Evolutionary conservation across 148 eudicot species (phyloP).

Genomic region (Bassia scoparia): DNA sequence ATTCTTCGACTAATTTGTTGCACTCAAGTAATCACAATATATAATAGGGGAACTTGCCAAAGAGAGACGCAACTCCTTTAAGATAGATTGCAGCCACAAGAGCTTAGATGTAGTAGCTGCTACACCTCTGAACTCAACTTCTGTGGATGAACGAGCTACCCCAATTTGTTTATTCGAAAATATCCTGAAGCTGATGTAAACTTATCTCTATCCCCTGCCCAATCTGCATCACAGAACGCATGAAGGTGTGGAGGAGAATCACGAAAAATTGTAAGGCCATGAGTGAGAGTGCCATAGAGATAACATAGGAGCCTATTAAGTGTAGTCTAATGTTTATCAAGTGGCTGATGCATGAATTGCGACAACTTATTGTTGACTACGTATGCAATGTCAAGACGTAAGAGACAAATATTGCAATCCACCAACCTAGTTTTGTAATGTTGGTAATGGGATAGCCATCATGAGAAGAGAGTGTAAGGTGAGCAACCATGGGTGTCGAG

Average conservation of each 20-base stretch:
- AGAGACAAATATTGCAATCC: neutral
- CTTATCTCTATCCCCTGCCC: neutral
- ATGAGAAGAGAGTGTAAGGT: neutral
- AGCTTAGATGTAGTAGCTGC: too few relatives aligned
- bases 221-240: neutral
- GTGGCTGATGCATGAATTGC: neutral
- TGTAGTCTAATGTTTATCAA: neutral
- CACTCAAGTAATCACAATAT: too few relatives aligned
- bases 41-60: too few relatives aligned
- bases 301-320: neutral
- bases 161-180: too few relatives aligned
- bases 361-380: neutral
- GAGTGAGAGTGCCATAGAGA: neutral
- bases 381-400: neutral
- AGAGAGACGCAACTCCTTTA: too few relatives aligned
- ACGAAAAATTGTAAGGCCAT: neutral
- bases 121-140: too few relatives aligned
- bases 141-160: too few relatives aligned
- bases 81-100: too few relatives aligned
- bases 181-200: neutral
- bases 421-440: neutral
- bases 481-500: neutral
- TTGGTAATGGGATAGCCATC: neutral
- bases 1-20: too few relatives aligned
- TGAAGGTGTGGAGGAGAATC: neutral